Base-by-base conservation (phyloP, 148 eudicot species). In the Persicaria maculosa region DNA sequence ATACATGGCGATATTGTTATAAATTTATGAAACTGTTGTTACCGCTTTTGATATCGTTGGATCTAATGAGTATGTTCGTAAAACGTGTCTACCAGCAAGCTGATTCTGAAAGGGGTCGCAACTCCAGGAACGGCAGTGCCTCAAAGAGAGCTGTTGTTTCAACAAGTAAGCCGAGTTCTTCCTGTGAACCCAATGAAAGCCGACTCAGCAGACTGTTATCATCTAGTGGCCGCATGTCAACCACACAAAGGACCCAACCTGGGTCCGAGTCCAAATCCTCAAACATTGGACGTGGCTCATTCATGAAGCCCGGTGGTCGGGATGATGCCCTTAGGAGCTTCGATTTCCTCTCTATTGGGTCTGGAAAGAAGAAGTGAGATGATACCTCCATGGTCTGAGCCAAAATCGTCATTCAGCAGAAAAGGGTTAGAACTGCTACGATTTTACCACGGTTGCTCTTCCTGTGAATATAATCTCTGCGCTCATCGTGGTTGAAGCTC, bases 281-380 rank as follows among this genome's bases (percentile, higher is more conserved):
- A 15, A 75, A 91, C 76, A 89, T 89, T 52, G 80, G 89, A 14
- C 96, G 97, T 71, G 86, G 83, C 75, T 80, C 88, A 58, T 80
- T 77, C 36, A 44, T 85, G 47, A 90, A 89, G 84, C 83, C 89
- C 15, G 86, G 80, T 64, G 86, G 80, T 64, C 91, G 89, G 78
- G 93, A 88, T 71, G 97, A 92, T 75, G 71, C 96, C 64, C 85
- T 92, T 16, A 82, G 97, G 73, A 95, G 98, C 90, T 92, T 95
- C 64, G 98, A 95, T 81, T 86, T 95, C 76, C 85, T 95, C 45
- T 85, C 93, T 1, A 92, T 95, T 81, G 98, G 96, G 57, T 9
- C 91, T 0, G 98, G 93, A 20, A 89, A 89, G 82, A 88, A 90
- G 83, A 94, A 88, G 82, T 90, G 58, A 52, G 40, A 19, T 5